These are phyloP conservation scores for Ganoderma multipileum DNA, from an alignment of 1,284 basidiomycete species.

Conservation along the genomic window DNA sequence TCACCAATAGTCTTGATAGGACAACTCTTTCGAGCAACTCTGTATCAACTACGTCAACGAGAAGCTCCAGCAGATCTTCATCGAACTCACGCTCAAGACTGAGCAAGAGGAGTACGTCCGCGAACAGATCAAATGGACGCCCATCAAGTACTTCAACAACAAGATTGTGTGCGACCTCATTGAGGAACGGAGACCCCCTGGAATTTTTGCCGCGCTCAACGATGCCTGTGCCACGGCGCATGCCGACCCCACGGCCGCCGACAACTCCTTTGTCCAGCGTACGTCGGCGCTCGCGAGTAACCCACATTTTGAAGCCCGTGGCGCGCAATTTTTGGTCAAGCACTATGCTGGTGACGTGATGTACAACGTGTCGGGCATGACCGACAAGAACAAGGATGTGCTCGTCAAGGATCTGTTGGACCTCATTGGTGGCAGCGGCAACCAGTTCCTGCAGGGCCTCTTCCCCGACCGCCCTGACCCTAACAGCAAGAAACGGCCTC, in stretches of 20 bases:
- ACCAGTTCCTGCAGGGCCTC: conserved; percentile 86
- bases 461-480: conserved; percentile 98
- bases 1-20: conserved; percentile 49
- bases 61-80: conserved; percentile 99
- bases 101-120: conserved; percentile 99
- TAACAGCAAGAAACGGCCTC: conserved; percentile 97
- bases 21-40: conserved; percentile 98
- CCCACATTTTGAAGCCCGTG: conserved; percentile 93
- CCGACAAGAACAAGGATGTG: conserved; percentile 99
- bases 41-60: conserved; percentile 99
- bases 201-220: conserved; percentile 97
- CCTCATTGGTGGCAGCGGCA: conserved; percentile 81
- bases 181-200: conserved; percentile 95
- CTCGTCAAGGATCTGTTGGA: conserved; percentile 95
- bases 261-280: conserved; percentile 97
- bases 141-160: conserved; percentile 98
- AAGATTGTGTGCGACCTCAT: conserved; percentile 98
- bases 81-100: conserved; percentile 97
- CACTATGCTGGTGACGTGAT: conserved; percentile 99
- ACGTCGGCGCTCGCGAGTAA: conserved; percentile 83
- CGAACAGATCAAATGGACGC: conserved; percentile 99
- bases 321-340: conserved; percentile 88
- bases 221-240: conserved; percentile 99
- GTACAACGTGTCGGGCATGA: conserved; percentile 98
- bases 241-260: conserved; percentile 95